phyloP scores from a whole-genome alignment of 257 asterid genomes.

The Handroanthus guayacan region DNA sequence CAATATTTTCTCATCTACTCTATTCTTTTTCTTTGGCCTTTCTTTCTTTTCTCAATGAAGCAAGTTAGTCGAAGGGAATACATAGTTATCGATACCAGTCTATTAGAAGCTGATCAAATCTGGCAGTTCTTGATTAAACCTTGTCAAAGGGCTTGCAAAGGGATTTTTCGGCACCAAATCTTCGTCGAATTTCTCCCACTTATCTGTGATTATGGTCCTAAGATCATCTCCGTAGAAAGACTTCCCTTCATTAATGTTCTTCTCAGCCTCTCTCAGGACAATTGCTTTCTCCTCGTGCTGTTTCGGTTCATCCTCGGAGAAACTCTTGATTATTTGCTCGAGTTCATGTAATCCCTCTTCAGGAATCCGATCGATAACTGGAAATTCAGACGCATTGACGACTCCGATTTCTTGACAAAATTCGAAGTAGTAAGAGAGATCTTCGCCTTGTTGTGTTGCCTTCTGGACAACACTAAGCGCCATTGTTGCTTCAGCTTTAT shows the following conservation, averaged over 20 bases:
- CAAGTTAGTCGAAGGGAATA: not conserved
- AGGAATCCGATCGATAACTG: constrained; percentile 58
- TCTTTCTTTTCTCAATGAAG: not conserved
- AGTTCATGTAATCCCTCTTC: constrained; percentile 69
- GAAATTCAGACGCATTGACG: constrained; percentile 56
- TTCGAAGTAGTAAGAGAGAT: constrained; percentile 61
- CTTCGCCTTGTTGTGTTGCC: constrained; percentile 65
- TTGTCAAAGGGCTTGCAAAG: constrained; percentile 28
- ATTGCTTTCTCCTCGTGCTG: constrained; percentile 36
- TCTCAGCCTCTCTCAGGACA: constrained; percentile 29
- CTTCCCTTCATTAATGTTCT: not conserved
- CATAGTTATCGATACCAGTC: not conserved
- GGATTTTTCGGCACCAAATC: constrained; percentile 41
- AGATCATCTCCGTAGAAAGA: not conserved
- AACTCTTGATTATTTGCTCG: constrained; percentile 59
- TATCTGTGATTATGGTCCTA: constrained; percentile 50
- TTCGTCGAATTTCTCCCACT: constrained; percentile 65
- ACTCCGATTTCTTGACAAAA: constrained; percentile 72
- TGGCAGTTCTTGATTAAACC: constrained; percentile 38
- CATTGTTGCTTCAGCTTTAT: constrained; percentile 56
- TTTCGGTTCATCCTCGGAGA: constrained; percentile 21
- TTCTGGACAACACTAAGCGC: constrained; percentile 64
- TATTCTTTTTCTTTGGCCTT: not conserved
- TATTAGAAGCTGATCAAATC: constrained; percentile 56
- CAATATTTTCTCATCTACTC: constrained; percentile 1